Evolutionary conservation across 371 early-diverging fungal genomes (phyloP), one percentile per base, ranked within the genome.

Genomic region (Phascolomyces articulosus): DNA sequence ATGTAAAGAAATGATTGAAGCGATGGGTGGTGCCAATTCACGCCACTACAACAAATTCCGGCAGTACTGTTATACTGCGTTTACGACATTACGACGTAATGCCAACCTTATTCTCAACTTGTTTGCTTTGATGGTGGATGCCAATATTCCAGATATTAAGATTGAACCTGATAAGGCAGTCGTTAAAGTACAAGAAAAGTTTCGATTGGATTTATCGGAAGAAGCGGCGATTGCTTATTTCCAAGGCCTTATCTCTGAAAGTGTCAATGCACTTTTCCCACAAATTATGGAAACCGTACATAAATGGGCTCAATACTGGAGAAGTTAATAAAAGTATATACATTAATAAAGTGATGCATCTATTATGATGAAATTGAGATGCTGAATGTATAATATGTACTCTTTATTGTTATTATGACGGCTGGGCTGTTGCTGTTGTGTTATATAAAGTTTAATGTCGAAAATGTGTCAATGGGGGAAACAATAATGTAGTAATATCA

Each of bases 1-100:
- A 28, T 96, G 95, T 70, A 96, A 95, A 72, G 99, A 99, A 79
- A 99, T 99, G 98, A 95, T 98, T 26, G 99, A 99, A 68, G 96
- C 94, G 0, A 97, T 99, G 98, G 98, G 98, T 47, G 98, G 98
- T 13, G 87, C 92, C 26, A 80, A 86, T 53, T 92, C 93, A 2
- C 84, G 80, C 16, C 86, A 89, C 59, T 97, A 95, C 75, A 87
- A 89, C 65, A 85, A 88, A 58, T 99, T 99, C 82, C 87, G 89
- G 69, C 89, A 91, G 54, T 93, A 93, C 71, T 96, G 96, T 67
- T 97, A 93, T 75, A 92, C 93, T 4, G 94, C 98, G 0, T 99
- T 94, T 75, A 95, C 92, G 60, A 93, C 91, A 40, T 81, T 98
- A 20, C 86, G 99, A 47, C 94, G 96, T 68, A 90, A 88, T 40